A percentile compares a stretch with the other conserved stretches of the same genome.
Evolutionary conservation across 192 early-diverging fungal species (phyloP).

Genomic region (Rhizoclosmatium globosum): DNA sequence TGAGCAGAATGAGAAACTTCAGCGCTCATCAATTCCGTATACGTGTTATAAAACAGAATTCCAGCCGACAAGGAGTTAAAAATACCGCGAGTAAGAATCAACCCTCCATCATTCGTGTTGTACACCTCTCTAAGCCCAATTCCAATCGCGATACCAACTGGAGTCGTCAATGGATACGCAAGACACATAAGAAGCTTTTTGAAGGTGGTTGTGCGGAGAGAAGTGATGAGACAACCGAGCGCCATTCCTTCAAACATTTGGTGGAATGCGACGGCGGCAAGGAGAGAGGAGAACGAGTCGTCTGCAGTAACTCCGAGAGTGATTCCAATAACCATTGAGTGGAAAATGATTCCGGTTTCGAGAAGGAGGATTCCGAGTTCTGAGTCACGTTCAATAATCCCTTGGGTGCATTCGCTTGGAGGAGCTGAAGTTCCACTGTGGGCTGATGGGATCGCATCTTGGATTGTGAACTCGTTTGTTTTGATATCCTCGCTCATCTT

Average conservation of each 20-base stretch:
- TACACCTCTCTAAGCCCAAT: slow-evolving; percentile 60
- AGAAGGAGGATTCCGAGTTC: slow-evolving; percentile 42
- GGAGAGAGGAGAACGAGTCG: slow-evolving; percentile 48
- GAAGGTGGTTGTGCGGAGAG: background rate
- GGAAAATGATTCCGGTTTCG: slow-evolving; percentile 54
- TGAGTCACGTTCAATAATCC: background rate
- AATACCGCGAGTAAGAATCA: slow-evolving; percentile 75
- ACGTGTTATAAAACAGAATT: slow-evolving; percentile 82
- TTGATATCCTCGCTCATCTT: too few species aligned
- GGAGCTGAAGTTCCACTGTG: background rate
- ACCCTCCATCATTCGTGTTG: slow-evolving; percentile 57
- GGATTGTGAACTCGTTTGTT: background rate
- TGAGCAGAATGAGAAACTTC: slow-evolving; percentile 68
- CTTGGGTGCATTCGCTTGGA: background rate
- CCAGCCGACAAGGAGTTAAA: slow-evolving; percentile 81
- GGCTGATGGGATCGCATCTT: background rate
- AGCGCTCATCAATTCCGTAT: slow-evolving; percentile 76
- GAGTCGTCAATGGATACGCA: slow-evolving; percentile 78
- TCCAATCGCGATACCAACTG: slow-evolving; percentile 80
- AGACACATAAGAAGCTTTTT: slow-evolving; percentile 23
- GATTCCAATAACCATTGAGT: slow-evolving; percentile 51
- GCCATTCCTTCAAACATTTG: slow-evolving; percentile 56
- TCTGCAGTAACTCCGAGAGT: slow-evolving; percentile 44
- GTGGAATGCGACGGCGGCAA: slow-evolving; percentile 59
- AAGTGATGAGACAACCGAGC: slow-evolving; percentile 28